These are phyloP conservation scores for Pneumocystis wakefieldiae DNA, from an alignment of 1,139 yeast genomes.

Conservation along the genomic window DNA sequence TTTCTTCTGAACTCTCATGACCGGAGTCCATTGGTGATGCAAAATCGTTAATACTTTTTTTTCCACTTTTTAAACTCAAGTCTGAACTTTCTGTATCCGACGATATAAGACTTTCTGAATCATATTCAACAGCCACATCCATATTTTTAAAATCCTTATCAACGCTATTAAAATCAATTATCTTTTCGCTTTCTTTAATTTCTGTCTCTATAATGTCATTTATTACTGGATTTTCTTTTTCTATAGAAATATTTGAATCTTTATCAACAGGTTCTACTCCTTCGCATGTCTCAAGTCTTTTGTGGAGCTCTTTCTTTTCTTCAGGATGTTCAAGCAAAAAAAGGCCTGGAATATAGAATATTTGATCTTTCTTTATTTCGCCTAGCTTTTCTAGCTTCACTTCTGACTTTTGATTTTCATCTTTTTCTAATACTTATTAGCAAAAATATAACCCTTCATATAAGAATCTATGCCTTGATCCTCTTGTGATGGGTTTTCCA, in stretches of 20 bases:
- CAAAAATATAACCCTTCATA: not conserved
- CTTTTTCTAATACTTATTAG: not conserved
- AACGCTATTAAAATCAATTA: not conserved
- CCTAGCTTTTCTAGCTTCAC: not conserved
- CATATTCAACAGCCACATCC: not conserved
- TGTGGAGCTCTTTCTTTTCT: not conserved
- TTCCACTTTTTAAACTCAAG: not conserved
- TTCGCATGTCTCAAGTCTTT: not conserved
- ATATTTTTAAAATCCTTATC: not conserved
- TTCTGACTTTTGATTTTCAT: not conserved
- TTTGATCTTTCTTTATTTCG: not conserved
- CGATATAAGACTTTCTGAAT: not conserved
- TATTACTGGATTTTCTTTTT: not conserved
- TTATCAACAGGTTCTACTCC: not conserved
- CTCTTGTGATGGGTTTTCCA: not conserved
- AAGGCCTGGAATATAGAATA: not conserved
- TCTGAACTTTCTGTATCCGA: not conserved
- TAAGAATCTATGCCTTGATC: slow-evolving; percentile 13
- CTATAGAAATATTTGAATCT: not conserved
- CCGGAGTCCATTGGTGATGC: not conserved
- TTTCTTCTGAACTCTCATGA: not conserved
- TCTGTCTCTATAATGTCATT: not conserved
- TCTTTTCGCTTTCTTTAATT: not conserved
- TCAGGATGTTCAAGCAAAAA: not conserved
- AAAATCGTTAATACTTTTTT: not conserved